These are phyloP conservation scores for Ceratocystiopsis brevicomis DNA, from an alignment of 2,329 filamentous ascomycete genomes.

Conservation along the genomic window DNA sequence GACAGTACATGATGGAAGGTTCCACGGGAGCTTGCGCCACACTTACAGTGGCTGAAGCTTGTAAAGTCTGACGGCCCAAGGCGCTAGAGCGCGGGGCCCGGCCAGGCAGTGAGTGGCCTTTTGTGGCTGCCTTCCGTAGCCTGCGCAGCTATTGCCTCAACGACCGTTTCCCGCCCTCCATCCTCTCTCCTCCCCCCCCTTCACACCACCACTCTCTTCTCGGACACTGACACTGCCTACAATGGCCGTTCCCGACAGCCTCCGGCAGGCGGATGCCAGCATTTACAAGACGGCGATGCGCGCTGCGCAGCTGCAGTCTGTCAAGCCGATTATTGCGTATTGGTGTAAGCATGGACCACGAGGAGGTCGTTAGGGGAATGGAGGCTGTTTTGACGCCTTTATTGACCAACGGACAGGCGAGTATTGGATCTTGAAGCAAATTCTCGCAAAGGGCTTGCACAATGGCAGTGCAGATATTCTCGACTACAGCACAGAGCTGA, in stretches of 20 bases:
- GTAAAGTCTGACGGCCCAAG: neutral
- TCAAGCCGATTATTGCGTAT: constrained; percentile 79
- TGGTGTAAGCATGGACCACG: constrained; percentile 51
- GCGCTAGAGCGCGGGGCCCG: too few species aligned
- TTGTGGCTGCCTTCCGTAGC: too few species aligned
- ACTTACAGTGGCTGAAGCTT: constrained; percentile 11
- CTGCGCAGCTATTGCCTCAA: too few species aligned
- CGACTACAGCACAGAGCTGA: constrained; percentile 61
- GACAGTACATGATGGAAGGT: neutral
- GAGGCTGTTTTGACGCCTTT: too few species aligned
- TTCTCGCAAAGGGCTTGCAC: constrained; percentile 66
- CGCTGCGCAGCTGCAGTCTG: constrained; percentile 64
- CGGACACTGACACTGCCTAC: constrained; percentile 6
- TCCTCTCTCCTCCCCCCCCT: constrained; percentile 1
- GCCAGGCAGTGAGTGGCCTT: too few species aligned
- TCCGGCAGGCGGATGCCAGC: constrained; percentile 65
- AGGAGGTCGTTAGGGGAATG: too few species aligned
- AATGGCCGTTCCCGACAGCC: constrained; percentile 58
- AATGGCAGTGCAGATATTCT: constrained; percentile 59
- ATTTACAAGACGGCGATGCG: constrained; percentile 55
- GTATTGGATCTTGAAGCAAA: constrained; percentile 85
- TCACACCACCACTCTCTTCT: neutral
- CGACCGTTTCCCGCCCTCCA: neutral
- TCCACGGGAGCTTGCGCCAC: constrained; percentile 1
- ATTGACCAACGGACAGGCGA: constrained; percentile 38